Evolutionary conservation across 2,329 filamentous ascomycete species (phyloP), one percentile per base, ranked within the genome.

Genomic region (Canariomyces notabilis): DNA sequence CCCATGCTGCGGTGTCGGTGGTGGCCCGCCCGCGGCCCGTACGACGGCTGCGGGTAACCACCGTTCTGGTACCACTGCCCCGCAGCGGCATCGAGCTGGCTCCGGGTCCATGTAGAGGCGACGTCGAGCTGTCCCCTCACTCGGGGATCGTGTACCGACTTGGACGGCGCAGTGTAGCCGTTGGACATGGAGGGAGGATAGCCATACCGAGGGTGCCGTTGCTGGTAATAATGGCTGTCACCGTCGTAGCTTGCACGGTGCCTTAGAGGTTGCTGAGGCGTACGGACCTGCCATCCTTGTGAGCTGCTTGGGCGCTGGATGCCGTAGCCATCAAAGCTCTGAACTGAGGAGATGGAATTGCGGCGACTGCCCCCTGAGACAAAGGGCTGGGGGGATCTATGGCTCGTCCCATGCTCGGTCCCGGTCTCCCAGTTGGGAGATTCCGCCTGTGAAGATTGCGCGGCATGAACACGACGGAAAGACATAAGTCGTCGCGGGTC

Each of bases 1-100:
- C 63, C 65, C 33, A 61, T 56, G 51, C 68, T 73, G 32, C 63
- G 61, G 50, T 69, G 67, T 16, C 68, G 64, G 41, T 57, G 44
- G 43, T 72, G 70, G n/a, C 56, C 49, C n/a, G n/a, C n/a, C 4
- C 65, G 66, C 33, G 65, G 60, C 1, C 61, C 58, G 11, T 65
- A 57, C 1, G 64, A 61, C 29, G 64, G 64, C n/a, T 61, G 61
- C 29, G 64, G 64, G n/a, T 61, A 57, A 5, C 56, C 59, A 19
- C 56, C 55, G 21, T 62, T 54, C 43, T 66, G 63, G 26, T 62
- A 58, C 51, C 54, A 54, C 20, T 63, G 61, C 35, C 63, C 60
- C 8, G 51, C 50, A 14, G 50, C 43, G 12, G 53, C 50, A 31
- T 52, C 51, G 19, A 56, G 37, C 46, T 59, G 58, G 29, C 57